Conservation (phyloP, 306 rosid genomes). For the Gynostemma pentaphyllum region DNA sequence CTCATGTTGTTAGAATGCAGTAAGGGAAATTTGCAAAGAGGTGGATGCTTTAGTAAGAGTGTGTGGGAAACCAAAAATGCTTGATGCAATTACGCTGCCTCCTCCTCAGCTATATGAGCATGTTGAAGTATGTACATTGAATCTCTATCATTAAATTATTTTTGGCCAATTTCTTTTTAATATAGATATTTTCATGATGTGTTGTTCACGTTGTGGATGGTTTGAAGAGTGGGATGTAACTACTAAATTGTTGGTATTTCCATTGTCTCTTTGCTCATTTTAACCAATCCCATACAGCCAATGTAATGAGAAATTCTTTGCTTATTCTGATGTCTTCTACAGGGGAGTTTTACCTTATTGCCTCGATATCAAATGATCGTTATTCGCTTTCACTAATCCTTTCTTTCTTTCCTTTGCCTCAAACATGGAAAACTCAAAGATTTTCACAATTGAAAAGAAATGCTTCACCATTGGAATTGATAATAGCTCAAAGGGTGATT, state of each 20-base stretch:
- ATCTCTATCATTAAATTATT: background rate
- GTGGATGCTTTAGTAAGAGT: conserved; percentile 72
- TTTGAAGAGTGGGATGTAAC: background rate
- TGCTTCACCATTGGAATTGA: too few species aligned
- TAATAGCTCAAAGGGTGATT: too few species aligned
- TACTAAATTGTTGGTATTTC: background rate
- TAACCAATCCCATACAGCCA: too few species aligned
- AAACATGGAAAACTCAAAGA: too few species aligned
- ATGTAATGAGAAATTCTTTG: too few species aligned
- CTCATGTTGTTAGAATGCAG: conserved; percentile 61
- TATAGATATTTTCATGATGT: background rate
- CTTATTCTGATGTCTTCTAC: too few species aligned
- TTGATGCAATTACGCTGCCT: conserved; percentile 85
- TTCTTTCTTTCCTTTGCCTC: too few species aligned
- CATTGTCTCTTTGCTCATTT: too few species aligned
- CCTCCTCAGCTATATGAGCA: conserved; percentile 73
- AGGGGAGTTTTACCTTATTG: too few species aligned
- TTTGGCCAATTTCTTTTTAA: background rate
- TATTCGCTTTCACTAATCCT: too few species aligned
- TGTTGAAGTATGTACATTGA: conserved; percentile 56
- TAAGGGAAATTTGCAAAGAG: conserved; percentile 72
- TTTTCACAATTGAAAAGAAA: too few species aligned
- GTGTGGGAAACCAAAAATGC: conserved; percentile 92
- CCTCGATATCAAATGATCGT: too few species aligned
- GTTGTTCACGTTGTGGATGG: background rate